These are phyloP conservation scores for Schizothecium vesticola DNA, from an alignment of 495 filamentous ascomycete species.

Conservation along the genomic window DNA sequence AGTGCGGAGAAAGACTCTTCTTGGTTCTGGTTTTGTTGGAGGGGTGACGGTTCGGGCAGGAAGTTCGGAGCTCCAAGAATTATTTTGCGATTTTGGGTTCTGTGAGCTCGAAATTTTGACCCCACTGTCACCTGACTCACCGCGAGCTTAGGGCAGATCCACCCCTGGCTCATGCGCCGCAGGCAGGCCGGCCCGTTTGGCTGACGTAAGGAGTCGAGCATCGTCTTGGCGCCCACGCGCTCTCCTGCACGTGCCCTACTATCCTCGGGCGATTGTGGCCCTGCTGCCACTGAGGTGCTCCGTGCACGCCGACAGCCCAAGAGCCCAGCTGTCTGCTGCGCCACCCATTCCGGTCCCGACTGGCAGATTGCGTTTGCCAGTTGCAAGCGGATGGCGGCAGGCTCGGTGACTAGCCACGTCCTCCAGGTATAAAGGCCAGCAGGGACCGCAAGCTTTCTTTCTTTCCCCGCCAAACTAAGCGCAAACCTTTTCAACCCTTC, in stretches of 20 bases:
- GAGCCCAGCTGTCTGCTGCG: neutral
- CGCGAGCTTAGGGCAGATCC: constrained; percentile 25
- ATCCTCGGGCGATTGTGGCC: neutral
- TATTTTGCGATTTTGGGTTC: constrained; percentile 29
- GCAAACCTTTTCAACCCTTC: neutral
- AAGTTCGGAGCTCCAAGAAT: constrained; percentile 19
- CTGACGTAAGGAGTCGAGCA: constrained; percentile 13
- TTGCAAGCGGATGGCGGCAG: neutral
- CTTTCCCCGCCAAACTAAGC: constrained; percentile 11
- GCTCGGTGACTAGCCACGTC: neutral
- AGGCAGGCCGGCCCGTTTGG: neutral
- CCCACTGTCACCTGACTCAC: constrained; percentile 29
- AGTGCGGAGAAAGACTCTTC: constrained; percentile 55
- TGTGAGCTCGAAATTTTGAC: constrained; percentile 26
- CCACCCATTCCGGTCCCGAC: neutral
- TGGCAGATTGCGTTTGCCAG: neutral
- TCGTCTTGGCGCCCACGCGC: neutral
- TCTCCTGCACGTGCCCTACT: neutral
- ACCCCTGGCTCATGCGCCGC: neutral
- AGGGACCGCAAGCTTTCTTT: constrained; percentile 18
- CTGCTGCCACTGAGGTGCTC: neutral
- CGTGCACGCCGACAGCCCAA: neutral
- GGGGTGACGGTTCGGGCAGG: constrained; percentile 17
- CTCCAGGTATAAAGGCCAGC: constrained; percentile 15
- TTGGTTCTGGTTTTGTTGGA: constrained; percentile 36